phyloP scores from a whole-genome alignment of 2,329 filamentous ascomycete genomes.

The Trichoderma sp. region DNA sequence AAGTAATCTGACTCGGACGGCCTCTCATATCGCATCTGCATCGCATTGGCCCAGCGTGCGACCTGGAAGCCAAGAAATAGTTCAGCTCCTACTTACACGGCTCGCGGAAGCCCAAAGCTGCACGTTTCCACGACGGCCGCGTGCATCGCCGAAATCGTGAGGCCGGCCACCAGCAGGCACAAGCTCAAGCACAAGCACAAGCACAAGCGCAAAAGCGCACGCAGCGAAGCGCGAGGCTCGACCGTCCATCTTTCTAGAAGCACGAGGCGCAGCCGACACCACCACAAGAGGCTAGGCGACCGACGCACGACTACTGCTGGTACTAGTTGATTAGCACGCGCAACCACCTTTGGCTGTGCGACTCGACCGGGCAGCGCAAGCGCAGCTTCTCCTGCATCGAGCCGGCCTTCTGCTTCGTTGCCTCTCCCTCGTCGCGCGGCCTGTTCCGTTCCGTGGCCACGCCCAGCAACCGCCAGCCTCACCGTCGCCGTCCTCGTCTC shows the following conservation, averaged over 20 bases:
- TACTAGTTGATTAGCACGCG: slow-evolving; percentile 20
- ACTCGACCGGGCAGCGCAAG: background rate
- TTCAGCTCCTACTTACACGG: background rate
- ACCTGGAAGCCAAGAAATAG: background rate
- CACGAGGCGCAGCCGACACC: slow-evolving; percentile 27
- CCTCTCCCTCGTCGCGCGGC: background rate
- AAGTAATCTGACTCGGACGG: background rate
- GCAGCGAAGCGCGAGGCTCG: slow-evolving; percentile 13
- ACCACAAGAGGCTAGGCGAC: slow-evolving; percentile 10
- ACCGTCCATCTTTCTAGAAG: slow-evolving; percentile 25
- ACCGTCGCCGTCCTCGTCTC: background rate
- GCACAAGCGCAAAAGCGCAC: background rate
- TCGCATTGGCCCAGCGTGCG: slow-evolving; percentile 8
- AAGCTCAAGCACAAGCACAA: background rate
- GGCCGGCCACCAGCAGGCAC: background rate
- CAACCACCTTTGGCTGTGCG: slow-evolving; percentile 14
- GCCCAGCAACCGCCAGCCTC: background rate
- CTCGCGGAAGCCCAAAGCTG: slow-evolving; percentile 16
- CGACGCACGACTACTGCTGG: slow-evolving; percentile 4
- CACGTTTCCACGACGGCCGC: slow-evolving; percentile 27
- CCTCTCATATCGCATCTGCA: background rate
- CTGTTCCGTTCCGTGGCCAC: background rate
- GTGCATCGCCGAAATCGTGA: slow-evolving; percentile 24
- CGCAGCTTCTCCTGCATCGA: slow-evolving; percentile 16
- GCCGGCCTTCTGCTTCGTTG: slow-evolving; percentile 17